Evolutionary conservation across 305 asterid species (phyloP), one percentile per base, ranked within the genome.

Genomic region (Fraxinus sp.): DNA sequence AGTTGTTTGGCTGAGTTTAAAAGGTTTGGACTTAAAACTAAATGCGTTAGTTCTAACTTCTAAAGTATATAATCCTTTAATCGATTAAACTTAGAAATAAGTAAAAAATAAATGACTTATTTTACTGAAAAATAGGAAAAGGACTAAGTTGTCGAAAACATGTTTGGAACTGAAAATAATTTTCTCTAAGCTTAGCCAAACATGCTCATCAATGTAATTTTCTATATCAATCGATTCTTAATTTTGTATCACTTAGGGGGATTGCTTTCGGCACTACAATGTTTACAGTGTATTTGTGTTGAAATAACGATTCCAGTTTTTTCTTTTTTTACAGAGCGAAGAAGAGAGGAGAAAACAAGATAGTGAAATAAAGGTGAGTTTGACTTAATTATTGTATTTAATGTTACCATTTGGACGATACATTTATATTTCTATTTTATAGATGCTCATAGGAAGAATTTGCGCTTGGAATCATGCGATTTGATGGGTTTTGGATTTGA

Each of bases 281-380:
- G 74, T 35, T 57, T 35, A 62, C n/a, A 13, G 6, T 18, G 49
- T 20, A 79, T 76, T 77, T 18, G 28, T 80, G 59, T 78, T 82
- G 24, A 62, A 80, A 62, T 84, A 84, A 82, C 4, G 52, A 78
- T 80, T n/a, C 59, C 80, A n/a, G 41, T 37, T 57, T 86, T 78
- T 37, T 22, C 24, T 22, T 22, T 22, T 37, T 37, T 36, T 7
- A 71, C 94, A 95, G 99, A 92, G 94, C 44, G 99, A 94, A 89
- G 88, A 91, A 78, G 98, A 94, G 90, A 93, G 98, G 89, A 86
- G 89, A 77, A 87, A 90, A 83, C 93, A 90, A 85, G 97, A 96
- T 84, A 86, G 89, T 76, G 83, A 82, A 82, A 18, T 83, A 74
- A 90, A 89, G 97, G 98, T 95, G 73, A 83, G 85, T 78, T 68